Percentiles rank a stretch among this genome's conserved stretches.
phyloP scores from a whole-genome alignment of 176 grass and related monocot species.

The Triticum dicoccoides region DNA sequence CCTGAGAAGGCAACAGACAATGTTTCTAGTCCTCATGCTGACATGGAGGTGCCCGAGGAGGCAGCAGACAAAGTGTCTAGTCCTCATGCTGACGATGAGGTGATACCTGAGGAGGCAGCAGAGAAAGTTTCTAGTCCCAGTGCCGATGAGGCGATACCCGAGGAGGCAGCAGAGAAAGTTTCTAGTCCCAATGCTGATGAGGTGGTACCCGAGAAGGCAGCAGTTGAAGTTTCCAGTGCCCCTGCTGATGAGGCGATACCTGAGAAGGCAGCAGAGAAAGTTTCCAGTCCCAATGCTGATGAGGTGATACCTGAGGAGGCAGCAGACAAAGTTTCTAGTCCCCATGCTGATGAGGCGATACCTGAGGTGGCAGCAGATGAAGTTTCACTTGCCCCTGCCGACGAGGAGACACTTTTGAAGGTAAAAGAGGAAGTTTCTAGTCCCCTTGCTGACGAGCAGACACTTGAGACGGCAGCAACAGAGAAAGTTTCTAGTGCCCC shows the following conservation, averaged over 20 bases:
- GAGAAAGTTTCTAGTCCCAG: not conserved
- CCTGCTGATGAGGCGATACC: not conserved
- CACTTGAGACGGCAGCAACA: too few relatives aligned
- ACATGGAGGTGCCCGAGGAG: not conserved
- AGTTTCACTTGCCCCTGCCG: not conserved
- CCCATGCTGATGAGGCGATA: too few relatives aligned
- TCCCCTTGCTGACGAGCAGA: not conserved
- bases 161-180: not conserved
- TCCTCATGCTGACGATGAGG: not conserved
- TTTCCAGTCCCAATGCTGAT: not conserved
- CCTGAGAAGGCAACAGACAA: not conserved
- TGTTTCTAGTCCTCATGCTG: not conserved
- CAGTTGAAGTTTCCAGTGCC: not conserved
- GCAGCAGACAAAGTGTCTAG: not conserved
- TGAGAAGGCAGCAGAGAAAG: not conserved
- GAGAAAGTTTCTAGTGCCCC: too few relatives aligned
- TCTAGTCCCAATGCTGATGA: too few relatives aligned
- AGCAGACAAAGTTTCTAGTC: too few relatives aligned
- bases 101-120: not conserved
- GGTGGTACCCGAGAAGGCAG: too few relatives aligned
- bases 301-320: not conserved
- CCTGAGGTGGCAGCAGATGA: not conserved
- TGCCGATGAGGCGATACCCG: not conserved
- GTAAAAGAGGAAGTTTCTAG: not conserved
- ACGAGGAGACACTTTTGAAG: constrained; percentile 21